phyloP scores from a whole-genome alignment of 768 basidiomycete genomes.

The Boletus reticulatus region DNA sequence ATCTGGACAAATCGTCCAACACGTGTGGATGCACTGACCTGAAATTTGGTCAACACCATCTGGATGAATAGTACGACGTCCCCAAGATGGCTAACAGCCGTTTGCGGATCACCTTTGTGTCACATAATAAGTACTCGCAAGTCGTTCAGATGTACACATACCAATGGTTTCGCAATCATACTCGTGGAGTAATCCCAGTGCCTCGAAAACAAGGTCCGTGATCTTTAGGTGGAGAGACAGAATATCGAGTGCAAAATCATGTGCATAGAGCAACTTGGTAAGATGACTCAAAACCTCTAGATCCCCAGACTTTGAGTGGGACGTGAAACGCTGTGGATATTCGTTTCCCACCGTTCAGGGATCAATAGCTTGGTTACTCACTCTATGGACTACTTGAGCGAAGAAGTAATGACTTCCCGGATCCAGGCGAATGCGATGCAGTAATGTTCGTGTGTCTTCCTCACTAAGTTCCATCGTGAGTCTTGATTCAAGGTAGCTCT shows the following conservation, averaged over 20 bases:
- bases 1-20: not conserved
- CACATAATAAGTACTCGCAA: not conserved
- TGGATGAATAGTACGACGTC: slow-evolving; percentile 78
- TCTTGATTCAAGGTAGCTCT: slow-evolving; percentile 53
- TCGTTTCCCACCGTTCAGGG: not conserved
- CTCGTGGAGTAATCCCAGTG: slow-evolving; percentile 59
- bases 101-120: slow-evolving; percentile 73
- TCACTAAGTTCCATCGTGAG: slow-evolving; percentile 48
- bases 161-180: slow-evolving; percentile 83
- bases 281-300: slow-evolving; percentile 68
- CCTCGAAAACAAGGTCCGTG: slow-evolving; percentile 61
- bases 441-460: slow-evolving; percentile 35
- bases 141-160: slow-evolving; percentile 33
- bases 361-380: slow-evolving; percentile 28
- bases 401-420: slow-evolving; percentile 56
- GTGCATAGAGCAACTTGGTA: slow-evolving; percentile 62
- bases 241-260: slow-evolving; percentile 62
- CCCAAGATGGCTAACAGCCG: slow-evolving; percentile 73
- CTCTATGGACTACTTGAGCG: slow-evolving; percentile 55
- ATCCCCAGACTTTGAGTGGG: slow-evolving; percentile 51
- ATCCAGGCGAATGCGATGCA: slow-evolving; percentile 52
- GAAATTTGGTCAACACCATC: slow-evolving; percentile 60
- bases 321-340: slow-evolving; percentile 53
- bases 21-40: slow-evolving; percentile 38
- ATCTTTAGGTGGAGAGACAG: slow-evolving; percentile 65